Evolutionary conservation across 441 rosid species (phyloP), one percentile per base, ranked within the genome.

Genomic region (Flueggea neowawraea): DNA sequence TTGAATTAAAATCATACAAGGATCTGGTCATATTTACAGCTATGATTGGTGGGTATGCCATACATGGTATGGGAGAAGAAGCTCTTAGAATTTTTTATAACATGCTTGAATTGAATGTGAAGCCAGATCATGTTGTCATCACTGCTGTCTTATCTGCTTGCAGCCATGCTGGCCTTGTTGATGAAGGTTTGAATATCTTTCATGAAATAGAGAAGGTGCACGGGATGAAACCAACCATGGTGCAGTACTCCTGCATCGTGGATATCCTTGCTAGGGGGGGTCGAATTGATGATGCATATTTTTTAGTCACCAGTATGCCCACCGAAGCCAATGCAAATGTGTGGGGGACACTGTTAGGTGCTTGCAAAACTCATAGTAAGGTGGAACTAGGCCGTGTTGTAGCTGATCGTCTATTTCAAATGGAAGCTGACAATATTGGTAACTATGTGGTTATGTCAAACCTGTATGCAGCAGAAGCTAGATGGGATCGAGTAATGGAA

Each of bases 201-300:
- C 50, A 79, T 63, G 82, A 95, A 14, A 63, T 87, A 57, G 83
- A 73, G 66, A 79, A 70, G 6, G 73, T 75, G 57, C 70, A 78
- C 17, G 73, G 85, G 57, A 76, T 91, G 82, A 83, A 62, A 63
- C 96, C 92, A n/a, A 85, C 84, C 44, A 70, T 79, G 73, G 95
- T 87, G 70, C 96, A 91, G 39, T 84, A 87, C 75, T 77, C 86
- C 28, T 89, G 88, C 67, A 78, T 71, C 44, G 96, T 87, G 65
- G 96, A 91, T 79, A 89, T 91, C 61, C 91, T 91, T 67, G 88
- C 97, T 75, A 87, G 95, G 65, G 88, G 81, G 60, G 97, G 92
- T 56, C 81, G 60, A 74, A 75, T 91, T 60, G 69, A 64, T 55
- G 89, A 89, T 66, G 97, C 96, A 31, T 85, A 77, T 73, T 63